A percentile compares a stretch with the other conserved stretches of the same genome.
These are phyloP conservation scores for Didymella segeticola DNA, from an alignment of 2,329 filamentous ascomycete genomes.

Conservation along the genomic window DNA sequence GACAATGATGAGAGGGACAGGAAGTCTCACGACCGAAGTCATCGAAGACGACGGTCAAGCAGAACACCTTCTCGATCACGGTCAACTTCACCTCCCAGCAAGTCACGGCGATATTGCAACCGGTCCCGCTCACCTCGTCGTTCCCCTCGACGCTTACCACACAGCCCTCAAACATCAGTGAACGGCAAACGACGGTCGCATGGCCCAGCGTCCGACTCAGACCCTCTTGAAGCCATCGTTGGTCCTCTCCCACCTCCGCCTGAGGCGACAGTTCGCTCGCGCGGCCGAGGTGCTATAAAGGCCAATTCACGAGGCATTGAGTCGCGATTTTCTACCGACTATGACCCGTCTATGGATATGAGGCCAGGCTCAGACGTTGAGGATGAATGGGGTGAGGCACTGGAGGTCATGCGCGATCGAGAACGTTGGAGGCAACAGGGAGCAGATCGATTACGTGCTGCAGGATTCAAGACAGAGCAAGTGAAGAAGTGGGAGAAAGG, in stretches of 20 bases:
- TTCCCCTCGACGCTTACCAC: conserved; percentile 14
- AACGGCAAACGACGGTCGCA: conserved; percentile 19
- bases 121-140: conserved; percentile 22
- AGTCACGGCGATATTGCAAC: conserved; percentile 19
- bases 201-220: conserved; percentile 59
- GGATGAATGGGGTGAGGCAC: conserved; percentile 79
- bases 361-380: conserved; percentile 56
- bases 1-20: conserved; percentile 17
- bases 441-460: conserved; percentile 75
- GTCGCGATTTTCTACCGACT: conserved; percentile 73
- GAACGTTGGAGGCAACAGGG: conserved; percentile 78
- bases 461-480: conserved; percentile 79
- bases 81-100: conserved; percentile 26
- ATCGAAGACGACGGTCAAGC: conserved; percentile 19
- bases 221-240: conserved; percentile 77
- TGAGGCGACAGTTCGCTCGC: conserved; percentile 49
- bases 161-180: conserved; percentile 1
- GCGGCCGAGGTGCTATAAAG: conserved; percentile 42
- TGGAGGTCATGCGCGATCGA: conserved; percentile 81
- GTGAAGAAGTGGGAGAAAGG: conserved; percentile 74
- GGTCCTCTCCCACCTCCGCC: conserved; percentile 70
- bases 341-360: conserved; percentile 66
- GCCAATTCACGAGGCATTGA: conserved; percentile 69
- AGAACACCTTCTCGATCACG: conserved; percentile 26
- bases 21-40: conserved; percentile 16